Evolutionary conservation across 163 green algal species (phyloP).

Genomic region (Volvox carteri): DNA sequence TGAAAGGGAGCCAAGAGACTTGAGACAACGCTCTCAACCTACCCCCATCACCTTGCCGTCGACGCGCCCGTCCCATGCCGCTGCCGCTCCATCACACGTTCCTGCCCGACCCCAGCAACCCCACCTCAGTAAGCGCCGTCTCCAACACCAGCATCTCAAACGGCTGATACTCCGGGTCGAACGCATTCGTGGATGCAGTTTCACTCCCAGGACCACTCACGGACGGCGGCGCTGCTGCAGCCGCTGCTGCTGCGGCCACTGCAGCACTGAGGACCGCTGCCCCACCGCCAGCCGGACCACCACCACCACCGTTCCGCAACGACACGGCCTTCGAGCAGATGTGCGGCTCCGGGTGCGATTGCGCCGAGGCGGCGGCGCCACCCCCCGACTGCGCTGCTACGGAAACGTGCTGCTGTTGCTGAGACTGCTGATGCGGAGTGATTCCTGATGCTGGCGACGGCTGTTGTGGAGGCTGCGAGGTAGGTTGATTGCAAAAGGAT

Average conservation of each 20-base stretch:
- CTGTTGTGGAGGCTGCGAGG: background rate
- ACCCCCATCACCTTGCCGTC: no score
- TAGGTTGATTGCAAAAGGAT: background rate
- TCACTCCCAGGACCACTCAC: slow-evolving; percentile 3
- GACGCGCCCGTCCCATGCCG: no score
- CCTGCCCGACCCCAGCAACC: no score
- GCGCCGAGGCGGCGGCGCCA: background rate
- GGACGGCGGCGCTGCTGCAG: background rate
- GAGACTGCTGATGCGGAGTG: background rate
- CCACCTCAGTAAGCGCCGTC: slow-evolving; percentile 79
- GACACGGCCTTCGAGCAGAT: background rate
- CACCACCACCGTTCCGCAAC: background rate
- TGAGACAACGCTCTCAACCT: no score
- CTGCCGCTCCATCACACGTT: no score
- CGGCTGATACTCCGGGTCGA: slow-evolving; percentile 76
- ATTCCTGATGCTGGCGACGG: background rate
- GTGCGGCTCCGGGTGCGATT: background rate
- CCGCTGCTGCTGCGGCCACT: background rate
- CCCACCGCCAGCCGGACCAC: background rate
- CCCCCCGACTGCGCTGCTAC: background rate
- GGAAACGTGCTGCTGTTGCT: background rate
- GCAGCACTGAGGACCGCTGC: background rate
- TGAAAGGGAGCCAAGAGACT: no score
- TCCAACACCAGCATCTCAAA: slow-evolving; percentile 92
- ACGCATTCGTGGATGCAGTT: slow-evolving; percentile 7